These are phyloP conservation scores for Globisporangium iwayamae DNA, from an alignment of 352 stramenopile species.

Conservation along the genomic window DNA sequence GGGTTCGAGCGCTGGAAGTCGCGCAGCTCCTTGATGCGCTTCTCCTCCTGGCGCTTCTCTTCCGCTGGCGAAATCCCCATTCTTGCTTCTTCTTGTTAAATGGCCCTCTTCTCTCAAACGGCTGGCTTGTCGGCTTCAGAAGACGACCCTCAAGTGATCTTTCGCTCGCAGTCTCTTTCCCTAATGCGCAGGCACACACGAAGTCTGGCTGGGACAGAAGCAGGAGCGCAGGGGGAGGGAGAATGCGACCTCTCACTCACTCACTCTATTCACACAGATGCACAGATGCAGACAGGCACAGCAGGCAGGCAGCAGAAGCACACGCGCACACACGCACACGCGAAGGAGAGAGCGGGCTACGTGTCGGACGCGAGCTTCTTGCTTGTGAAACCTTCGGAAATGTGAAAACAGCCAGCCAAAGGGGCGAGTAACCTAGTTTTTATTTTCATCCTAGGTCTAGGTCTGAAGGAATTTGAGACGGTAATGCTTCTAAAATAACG, in stretches of 20 bases:
- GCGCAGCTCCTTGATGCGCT: conserved; percentile 79
- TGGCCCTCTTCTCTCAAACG: neutral
- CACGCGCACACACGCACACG: neutral
- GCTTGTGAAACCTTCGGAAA: neutral
- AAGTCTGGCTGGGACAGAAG: too few relatives aligned
- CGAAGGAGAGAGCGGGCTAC: too few relatives aligned
- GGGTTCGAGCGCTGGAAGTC: conserved; percentile 77
- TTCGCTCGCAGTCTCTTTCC: neutral
- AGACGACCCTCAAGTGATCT: neutral
- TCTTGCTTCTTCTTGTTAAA: neutral
- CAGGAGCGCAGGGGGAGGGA: neutral
- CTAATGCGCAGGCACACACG: neutral
- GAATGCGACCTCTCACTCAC: neutral
- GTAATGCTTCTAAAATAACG: too few relatives aligned
- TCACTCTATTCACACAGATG: neutral
- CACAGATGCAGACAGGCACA: neutral
- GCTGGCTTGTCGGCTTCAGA: neutral
- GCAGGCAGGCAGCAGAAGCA: too few relatives aligned
- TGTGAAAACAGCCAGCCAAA: too few relatives aligned
- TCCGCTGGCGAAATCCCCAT: conserved; percentile 29
- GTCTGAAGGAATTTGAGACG: too few relatives aligned
- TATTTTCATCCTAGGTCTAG: too few relatives aligned
- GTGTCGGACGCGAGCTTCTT: too few relatives aligned
- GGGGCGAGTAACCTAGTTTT: too few relatives aligned
- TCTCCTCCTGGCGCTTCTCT: conserved; percentile 81